Base-by-base conservation (phyloP, 192 early-diverging fungal species). In the Coemansia sp. region DNA sequence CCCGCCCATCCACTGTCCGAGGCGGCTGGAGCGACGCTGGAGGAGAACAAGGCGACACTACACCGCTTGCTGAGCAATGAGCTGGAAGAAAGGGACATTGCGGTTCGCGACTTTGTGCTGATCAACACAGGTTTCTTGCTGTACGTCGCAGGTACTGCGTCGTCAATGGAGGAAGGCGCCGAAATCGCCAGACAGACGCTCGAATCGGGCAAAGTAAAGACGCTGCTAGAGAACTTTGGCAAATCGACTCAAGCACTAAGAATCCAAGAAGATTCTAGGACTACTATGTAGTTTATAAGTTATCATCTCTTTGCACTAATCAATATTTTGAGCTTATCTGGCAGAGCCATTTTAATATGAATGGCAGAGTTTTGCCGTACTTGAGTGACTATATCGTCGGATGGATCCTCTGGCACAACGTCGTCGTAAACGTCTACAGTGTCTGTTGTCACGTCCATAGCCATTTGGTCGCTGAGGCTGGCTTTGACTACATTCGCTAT, bases 71-170 rank as follows among this genome's bases (percentile, higher is more conserved):
- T 98, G 34, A 80, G 78, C 64, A 85, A 87, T 41, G 66, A 89
- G 65, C 81, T 94, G 57, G 74, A 82, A 51, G 80, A 80, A 0
- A 84, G 85, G 2, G 73, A 89, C 17, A 42, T 67, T 9, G 87
- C 94, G 7, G 85, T 98, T 34, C 75, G 94, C 42, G 93, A 96
- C 74, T 98, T 92, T 85, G 92, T 98, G 3, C 80, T 96, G 23
- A 68, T 98, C 64, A 98, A 98, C 73, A 87, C 94, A 1, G 91
- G 89, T 29, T 93, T 93, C 6, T 64, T 95, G 38, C 75, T 96
- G 70, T 88, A 88, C 29, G 89, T 96, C 36, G 80, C 88, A 21
- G 94, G 93, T 42, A 87, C 87, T 34, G 93, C 93, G 1, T 65
- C 60, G 7, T 80, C 86, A 65, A 90, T 92, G 67, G 80, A 86